Conservation (phyloP, 805 yeast genomes). For the Suhomyces emberorum region DNA sequence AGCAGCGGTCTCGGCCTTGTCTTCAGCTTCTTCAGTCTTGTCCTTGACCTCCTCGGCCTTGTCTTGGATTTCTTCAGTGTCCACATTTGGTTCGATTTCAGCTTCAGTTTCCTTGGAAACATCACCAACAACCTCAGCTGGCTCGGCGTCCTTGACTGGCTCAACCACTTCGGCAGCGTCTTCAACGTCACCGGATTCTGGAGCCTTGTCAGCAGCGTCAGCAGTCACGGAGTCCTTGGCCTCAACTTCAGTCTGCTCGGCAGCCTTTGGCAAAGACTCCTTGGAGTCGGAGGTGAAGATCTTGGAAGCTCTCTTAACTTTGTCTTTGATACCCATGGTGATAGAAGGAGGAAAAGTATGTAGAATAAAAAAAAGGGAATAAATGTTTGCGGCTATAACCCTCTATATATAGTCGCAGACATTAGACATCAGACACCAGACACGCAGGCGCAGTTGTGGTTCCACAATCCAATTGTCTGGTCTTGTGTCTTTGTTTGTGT, state of each 20-base stretch:
- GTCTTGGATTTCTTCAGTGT: constrained; percentile 9
- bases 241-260: constrained; percentile 7
- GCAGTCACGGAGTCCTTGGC: constrained; percentile 3
- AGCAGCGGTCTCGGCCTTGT: constrained; percentile 8
- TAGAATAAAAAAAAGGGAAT: neutral
- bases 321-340: constrained; percentile 36
- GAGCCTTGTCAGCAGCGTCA: constrained; percentile 8
- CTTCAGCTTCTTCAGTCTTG: constrained; percentile 5
- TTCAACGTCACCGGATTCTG: constrained; percentile 5
- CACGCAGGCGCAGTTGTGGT: neutral
- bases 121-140: constrained; percentile 4
- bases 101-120: constrained; percentile 7
- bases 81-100: constrained; percentile 6
- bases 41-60: constrained; percentile 9
- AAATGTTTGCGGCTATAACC: neutral
- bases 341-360: no score
- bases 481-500: neutral
- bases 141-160: constrained; percentile 5
- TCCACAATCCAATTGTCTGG: neutral
- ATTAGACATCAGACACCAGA: neutral
- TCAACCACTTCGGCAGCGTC: constrained; percentile 3
- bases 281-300: constrained; percentile 28
- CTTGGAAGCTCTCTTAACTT: constrained; percentile 37
- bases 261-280: constrained; percentile 19
- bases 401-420: neutral